These are phyloP conservation scores for Melaleuca quinquenervia DNA, from an alignment of 345 rosid species.

Conservation along the genomic window DNA sequence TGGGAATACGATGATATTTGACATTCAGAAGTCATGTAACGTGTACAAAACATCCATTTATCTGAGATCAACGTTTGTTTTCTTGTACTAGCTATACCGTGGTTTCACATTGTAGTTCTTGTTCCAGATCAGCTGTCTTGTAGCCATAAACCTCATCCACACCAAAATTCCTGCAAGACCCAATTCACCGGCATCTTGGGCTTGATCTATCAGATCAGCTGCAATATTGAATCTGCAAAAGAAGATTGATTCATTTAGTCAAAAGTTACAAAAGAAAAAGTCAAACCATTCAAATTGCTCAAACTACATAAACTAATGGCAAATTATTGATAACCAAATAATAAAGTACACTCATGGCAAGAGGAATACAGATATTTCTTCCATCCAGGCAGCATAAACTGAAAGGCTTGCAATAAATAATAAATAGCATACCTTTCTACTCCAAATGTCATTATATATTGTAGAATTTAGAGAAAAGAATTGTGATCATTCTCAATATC, in stretches of 20 bases:
- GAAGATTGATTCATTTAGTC: neutral
- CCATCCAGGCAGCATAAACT: neutral
- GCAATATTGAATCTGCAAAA: constrained; percentile 82
- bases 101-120: constrained; percentile 99
- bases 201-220: constrained; percentile 73
- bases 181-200: constrained; percentile 62
- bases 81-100: constrained; percentile 37
- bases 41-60: neutral
- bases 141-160: constrained; percentile 99
- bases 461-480: no score
- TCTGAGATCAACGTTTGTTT: neutral
- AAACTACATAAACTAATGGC: neutral
- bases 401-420: neutral
- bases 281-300: neutral
- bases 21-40: neutral
- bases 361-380: neutral
- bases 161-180: constrained; percentile 90
- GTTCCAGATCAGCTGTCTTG: constrained; percentile 98
- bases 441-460: neutral
- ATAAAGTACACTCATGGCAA: neutral
- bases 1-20: neutral
- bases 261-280: neutral
- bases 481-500: no score
- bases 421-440: neutral
- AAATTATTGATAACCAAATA: neutral